These are phyloP conservation scores for Rhizopus microsporus DNA, from an alignment of 371 early-diverging fungal species.

Conservation along the genomic window DNA sequence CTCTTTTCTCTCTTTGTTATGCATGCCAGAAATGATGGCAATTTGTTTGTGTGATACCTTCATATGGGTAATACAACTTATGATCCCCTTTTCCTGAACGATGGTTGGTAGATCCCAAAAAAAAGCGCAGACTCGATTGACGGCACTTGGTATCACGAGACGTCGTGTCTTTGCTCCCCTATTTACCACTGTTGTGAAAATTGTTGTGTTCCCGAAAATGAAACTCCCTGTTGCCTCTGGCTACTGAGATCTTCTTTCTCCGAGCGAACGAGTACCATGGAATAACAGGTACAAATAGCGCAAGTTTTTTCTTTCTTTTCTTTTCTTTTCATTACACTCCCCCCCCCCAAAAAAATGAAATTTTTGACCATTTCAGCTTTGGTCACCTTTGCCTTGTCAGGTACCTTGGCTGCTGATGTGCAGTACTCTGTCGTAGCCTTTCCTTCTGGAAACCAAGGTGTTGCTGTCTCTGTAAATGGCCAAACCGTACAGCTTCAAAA, in stretches of 20 bases:
- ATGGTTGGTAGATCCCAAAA: constrained; percentile 11
- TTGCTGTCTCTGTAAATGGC: constrained; percentile 39
- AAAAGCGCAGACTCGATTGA: background rate
- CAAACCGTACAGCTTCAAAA: constrained; percentile 29
- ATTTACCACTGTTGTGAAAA: background rate
- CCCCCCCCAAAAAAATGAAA: constrained; percentile 15
- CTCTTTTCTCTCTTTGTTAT: background rate
- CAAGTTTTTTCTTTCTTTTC: background rate
- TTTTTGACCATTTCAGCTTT: constrained; percentile 18
- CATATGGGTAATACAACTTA: constrained; percentile 1
- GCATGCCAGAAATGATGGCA: constrained; percentile 3
- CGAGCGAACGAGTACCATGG: too few species aligned
- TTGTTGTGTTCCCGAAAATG: too few species aligned
- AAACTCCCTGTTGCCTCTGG: too few species aligned
- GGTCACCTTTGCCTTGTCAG: constrained; percentile 13
- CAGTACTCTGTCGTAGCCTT: constrained; percentile 51
- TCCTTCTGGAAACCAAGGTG: constrained; percentile 30
- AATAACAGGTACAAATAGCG: too few species aligned
- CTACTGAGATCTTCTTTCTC: too few species aligned
- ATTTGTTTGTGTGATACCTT: constrained; percentile 2
- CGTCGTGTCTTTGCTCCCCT: constrained; percentile 6
- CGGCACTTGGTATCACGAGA: constrained; percentile 14
- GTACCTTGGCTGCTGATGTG: constrained; percentile 32
- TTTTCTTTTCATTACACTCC: constrained; percentile 4
- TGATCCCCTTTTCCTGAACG: background rate